A percentile compares a stretch with the other conserved stretches of the same genome.
phyloP scores from a whole-genome alignment of 129 eudicot species.

The Deinandra increscens region DNA sequence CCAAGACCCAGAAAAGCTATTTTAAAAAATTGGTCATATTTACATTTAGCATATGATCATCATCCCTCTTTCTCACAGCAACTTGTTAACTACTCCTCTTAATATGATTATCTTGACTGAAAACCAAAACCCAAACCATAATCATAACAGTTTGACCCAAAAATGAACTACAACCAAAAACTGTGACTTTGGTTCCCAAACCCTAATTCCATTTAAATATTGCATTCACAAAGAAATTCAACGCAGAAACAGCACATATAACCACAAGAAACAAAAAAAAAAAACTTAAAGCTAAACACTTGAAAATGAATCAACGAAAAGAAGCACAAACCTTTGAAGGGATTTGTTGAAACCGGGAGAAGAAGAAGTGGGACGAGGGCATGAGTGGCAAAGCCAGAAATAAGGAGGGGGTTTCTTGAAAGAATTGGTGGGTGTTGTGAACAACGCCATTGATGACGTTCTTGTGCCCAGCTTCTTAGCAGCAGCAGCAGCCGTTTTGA shows the following conservation, averaged over 20 bases:
- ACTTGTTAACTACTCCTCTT: background rate
- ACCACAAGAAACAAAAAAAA: background rate
- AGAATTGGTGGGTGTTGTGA: constrained; percentile 50
- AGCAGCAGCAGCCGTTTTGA: constrained; percentile 67
- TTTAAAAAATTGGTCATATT: background rate
- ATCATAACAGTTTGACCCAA: background rate
- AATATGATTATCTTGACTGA: too few species aligned
- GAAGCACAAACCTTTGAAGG: constrained; percentile 36
- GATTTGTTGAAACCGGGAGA: constrained; percentile 34
- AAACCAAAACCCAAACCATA: background rate
- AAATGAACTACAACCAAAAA: background rate
- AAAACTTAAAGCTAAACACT: background rate
- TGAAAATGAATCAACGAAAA: background rate
- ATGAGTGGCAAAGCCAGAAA: constrained; percentile 48
- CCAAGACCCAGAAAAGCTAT: background rate
- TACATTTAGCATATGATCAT: background rate
- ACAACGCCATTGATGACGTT: constrained; percentile 56
- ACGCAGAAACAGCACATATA: background rate
- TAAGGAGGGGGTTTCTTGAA: constrained; percentile 55
- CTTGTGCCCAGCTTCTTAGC: constrained; percentile 37
- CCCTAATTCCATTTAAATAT: background rate
- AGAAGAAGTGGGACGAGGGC: constrained; percentile 29
- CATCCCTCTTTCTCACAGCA: background rate
- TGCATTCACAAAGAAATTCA: background rate
- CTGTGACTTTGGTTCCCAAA: background rate